Conservation (phyloP, 176 grass and related monocot genomes). For the Carex pumila region DNA sequence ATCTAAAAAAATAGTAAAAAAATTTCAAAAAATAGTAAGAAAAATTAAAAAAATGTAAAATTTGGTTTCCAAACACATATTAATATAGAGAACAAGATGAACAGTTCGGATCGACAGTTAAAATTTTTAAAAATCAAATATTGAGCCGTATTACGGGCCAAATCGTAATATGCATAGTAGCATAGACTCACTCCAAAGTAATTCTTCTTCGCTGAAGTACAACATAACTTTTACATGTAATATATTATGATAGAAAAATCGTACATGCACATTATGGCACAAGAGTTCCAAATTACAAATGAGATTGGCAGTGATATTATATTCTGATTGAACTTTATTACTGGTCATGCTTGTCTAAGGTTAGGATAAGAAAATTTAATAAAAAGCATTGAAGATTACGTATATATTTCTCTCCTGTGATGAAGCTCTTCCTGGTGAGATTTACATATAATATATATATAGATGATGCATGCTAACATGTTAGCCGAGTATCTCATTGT, state of each 20-base stretch:
- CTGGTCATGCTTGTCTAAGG: conserved; percentile 6
- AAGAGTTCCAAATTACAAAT: conserved; percentile 5
- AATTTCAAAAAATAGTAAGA: no score
- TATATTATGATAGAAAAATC: background rate
- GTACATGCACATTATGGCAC: background rate
- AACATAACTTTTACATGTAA: background rate
- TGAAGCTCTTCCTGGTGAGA: background rate
- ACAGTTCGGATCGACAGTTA: no score
- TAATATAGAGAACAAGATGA: no score
- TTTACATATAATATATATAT: background rate
- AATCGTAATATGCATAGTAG: no score
- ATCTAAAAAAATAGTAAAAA: no score
- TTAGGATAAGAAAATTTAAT: conserved; percentile 8
- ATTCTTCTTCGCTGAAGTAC: background rate
- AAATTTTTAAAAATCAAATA: no score
- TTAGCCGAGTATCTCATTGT: conserved; percentile 54
- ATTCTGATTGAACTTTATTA: background rate
- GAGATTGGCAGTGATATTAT: background rate
- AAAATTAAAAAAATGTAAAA: no score
- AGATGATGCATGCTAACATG: background rate
- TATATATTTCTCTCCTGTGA: background rate
- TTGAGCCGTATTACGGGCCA: no score
- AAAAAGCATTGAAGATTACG: background rate
- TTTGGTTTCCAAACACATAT: no score
- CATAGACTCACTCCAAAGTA: no score